Evolutionary conservation across 768 basidiomycete species (phyloP), one percentile per base, ranked within the genome.

Genomic region (Mrakia hoshinonis): DNA sequence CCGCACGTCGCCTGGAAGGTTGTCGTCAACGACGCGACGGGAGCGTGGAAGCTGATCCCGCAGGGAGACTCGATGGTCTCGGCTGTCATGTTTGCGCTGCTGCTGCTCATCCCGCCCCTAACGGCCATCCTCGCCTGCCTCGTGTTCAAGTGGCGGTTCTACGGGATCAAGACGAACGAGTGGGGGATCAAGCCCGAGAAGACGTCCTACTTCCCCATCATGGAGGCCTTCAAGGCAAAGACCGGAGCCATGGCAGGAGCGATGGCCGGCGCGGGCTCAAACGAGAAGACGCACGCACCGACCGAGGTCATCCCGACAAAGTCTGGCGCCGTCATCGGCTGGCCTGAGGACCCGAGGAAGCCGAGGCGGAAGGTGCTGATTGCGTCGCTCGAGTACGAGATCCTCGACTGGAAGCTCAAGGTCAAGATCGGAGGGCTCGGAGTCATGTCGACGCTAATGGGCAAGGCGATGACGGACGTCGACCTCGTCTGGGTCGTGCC

Each of bases 391-490:
- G 93, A 96, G 80, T 96, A 96, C 80, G 93, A 96, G 79, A 90
- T 96, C 77, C 87, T 96, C 77, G 93, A 95, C 77, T 96, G 93
- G 92, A 94, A 94, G 81, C 81, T 94, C 73, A 96, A 96, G 81
- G 93, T 96, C 83, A 95, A 95, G 83, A 95, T 95, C 74, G 93
- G 93, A 81, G 93, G 93, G 80, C 84, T 96, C 24, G 93, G 93
- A 83, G 93, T 95, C 82, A 96, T 96, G 93, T 95, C 93, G 3
- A 88, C 88, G 80, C 83, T 96, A 46, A 96, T 96, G 93, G 93
- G 93, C 74, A 96, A 95, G 80, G 92, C 93, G 6, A 96, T 96
- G 93, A 90, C 89, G 60, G 93, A 96, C 77, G 93, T 95, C 67
- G 93, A 95, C 78, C 82, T 96, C 55, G 82, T 96, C 69, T 96